phyloP scores from a whole-genome alignment of 2,329 filamentous ascomycete species.

The Pseudogymnoascus sp. region DNA sequence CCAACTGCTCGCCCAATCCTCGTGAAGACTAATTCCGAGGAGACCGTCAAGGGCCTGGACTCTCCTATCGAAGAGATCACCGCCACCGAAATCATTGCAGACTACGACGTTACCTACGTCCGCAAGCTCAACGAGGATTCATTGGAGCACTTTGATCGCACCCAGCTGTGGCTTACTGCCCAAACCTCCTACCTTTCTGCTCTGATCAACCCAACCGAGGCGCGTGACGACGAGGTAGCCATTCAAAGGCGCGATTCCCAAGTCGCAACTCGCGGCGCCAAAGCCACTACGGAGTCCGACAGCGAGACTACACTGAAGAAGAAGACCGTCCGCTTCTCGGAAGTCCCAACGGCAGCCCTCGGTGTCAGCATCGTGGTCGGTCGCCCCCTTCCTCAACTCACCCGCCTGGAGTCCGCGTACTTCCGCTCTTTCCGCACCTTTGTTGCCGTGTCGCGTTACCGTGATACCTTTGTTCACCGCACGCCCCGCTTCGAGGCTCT shows the following conservation, averaged over 20 bases:
- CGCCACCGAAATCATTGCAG: constrained; percentile 57
- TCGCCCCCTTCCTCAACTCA: constrained; percentile 41
- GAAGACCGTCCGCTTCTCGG: constrained; percentile 72
- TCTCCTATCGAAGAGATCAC: constrained; percentile 43
- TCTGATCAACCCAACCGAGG: constrained; percentile 51
- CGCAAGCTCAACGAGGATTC: constrained; percentile 65
- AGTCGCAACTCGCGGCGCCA: not conserved
- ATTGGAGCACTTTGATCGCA: constrained; percentile 72
- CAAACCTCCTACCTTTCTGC: constrained; percentile 72
- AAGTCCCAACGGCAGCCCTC: constrained; percentile 26
- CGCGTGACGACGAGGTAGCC: constrained; percentile 27
- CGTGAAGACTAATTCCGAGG: constrained; percentile 30
- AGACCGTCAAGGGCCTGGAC: constrained; percentile 32
- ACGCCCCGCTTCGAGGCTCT: constrained; percentile 81
- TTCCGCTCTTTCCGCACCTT: constrained; percentile 80
- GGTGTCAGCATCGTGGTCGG: constrained; percentile 27
- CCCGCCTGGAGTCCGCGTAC: constrained; percentile 68
- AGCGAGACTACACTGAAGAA: constrained; percentile 42
- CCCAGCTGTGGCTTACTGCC: constrained; percentile 76
- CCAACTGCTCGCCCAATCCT: constrained; percentile 56
- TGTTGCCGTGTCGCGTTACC: constrained; percentile 54
- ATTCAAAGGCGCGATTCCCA: constrained; percentile 23
- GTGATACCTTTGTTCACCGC: constrained; percentile 79
- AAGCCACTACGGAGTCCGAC: constrained; percentile 17
- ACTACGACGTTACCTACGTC: constrained; percentile 70